Conservation (phyloP, 176 grass and related monocot genomes). For the Melocanna baccifera region DNA sequence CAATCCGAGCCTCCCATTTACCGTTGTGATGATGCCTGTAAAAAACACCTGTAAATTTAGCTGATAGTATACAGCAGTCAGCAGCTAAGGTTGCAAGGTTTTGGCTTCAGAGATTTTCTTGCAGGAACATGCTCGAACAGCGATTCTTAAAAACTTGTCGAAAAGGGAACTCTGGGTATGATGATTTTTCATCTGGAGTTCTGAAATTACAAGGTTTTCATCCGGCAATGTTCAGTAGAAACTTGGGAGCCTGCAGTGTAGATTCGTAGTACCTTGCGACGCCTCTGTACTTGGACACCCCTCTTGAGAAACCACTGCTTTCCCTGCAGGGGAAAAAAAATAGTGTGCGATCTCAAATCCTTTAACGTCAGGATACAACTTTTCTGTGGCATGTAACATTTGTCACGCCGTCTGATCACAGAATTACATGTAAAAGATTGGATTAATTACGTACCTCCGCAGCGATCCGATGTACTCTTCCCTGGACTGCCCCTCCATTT, state of each 20-base stretch:
- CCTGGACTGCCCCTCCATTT: constrained; percentile 56
- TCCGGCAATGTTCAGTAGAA: not conserved
- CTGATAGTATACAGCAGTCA: not conserved
- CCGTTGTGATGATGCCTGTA: constrained; percentile 64
- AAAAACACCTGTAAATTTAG: not conserved
- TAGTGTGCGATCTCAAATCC: not conserved
- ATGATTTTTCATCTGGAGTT: too few species aligned
- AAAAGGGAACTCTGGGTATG: too few species aligned
- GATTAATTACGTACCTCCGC: constrained; percentile 32
- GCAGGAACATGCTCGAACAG: not conserved
- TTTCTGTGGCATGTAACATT: not conserved
- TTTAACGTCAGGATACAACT: not conserved
- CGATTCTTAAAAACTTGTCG: too few species aligned
- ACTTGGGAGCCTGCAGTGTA: not conserved
- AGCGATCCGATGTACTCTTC: constrained; percentile 71
- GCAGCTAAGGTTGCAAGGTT: not conserved
- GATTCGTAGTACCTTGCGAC: constrained; percentile 49
- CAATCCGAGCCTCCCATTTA: constrained; percentile 69
- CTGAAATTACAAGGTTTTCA: not conserved
- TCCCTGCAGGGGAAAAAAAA: constrained; percentile 24
- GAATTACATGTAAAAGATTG: not conserved
- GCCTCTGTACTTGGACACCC: constrained; percentile 76
- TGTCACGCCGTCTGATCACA: not conserved
- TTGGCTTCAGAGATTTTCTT: not conserved
- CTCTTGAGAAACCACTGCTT: constrained; percentile 73